Evolutionary conservation across 768 basidiomycete genomes (phyloP).

Genomic region (Dentipellis sp.): DNA sequence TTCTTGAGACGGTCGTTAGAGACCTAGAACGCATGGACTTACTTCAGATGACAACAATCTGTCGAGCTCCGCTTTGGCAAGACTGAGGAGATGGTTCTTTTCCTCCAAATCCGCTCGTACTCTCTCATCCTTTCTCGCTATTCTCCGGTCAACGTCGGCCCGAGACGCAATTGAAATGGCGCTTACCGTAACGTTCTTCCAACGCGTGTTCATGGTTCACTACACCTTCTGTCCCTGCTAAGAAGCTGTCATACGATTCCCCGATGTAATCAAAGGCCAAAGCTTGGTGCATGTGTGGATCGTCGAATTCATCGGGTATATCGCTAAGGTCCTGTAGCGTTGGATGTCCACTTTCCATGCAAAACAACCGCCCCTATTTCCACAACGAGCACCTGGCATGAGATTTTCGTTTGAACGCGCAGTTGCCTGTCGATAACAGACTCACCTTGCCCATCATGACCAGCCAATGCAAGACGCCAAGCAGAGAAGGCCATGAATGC

Average conservation of each 20-base stretch:
- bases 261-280: slow-evolving; percentile 70
- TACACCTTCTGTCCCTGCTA: slow-evolving; percentile 55
- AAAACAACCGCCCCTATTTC: slow-evolving; percentile 27
- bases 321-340: slow-evolving; percentile 53
- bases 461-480: slow-evolving; percentile 91
- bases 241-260: slow-evolving; percentile 58
- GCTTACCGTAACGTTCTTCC: slow-evolving; percentile 70
- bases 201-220: slow-evolving; percentile 59
- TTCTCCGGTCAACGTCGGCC: background rate
- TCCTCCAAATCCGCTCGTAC: slow-evolving; percentile 56
- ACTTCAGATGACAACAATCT: slow-evolving; percentile 59
- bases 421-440: slow-evolving; percentile 1
- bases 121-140: slow-evolving; percentile 67
- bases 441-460: slow-evolving; percentile 76
- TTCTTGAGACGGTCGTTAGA: background rate
- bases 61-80: slow-evolving; percentile 42
- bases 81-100: slow-evolving; percentile 36
- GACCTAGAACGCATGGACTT: slow-evolving; percentile 10
- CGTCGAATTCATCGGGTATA: slow-evolving; percentile 70
- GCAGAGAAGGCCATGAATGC: slow-evolving; percentile 85
- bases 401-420: background rate
- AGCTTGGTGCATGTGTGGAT: slow-evolving; percentile 63
- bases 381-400: background rate
- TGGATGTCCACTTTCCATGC: slow-evolving; percentile 55
- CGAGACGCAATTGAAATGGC: background rate